Conservation (phyloP, 352 stramenopile species). For the Thalassiosira allenii region DNA sequence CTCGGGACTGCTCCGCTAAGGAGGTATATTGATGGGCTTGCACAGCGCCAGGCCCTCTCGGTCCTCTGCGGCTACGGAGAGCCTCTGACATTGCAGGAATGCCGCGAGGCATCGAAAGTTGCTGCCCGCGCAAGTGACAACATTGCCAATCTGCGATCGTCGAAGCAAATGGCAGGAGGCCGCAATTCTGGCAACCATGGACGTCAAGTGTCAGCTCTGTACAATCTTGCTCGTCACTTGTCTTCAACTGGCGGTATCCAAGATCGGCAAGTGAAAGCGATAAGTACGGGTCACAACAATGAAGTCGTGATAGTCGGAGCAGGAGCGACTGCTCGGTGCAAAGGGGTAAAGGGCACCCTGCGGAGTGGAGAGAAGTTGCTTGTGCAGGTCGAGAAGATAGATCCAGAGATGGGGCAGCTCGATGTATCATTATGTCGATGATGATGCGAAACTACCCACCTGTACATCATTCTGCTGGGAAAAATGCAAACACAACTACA, state of each 20-base stretch:
- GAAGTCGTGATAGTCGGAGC: conserved; percentile 73
- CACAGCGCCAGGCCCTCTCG: conserved; percentile 75
- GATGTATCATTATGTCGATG: conserved; percentile 25
- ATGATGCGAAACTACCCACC: too few species aligned
- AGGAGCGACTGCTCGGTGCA: conserved; percentile 57
- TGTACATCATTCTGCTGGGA: too few species aligned
- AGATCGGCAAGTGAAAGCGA: conserved; percentile 54
- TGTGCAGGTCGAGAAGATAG: conserved; percentile 67
- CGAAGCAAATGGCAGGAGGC: conserved; percentile 37
- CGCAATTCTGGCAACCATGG: not conserved
- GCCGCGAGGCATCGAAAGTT: conserved; percentile 53
- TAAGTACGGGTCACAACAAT: conserved; percentile 71
- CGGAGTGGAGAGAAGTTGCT: conserved; percentile 65
- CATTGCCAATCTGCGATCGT: conserved; percentile 60
- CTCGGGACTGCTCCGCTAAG: conserved; percentile 78
- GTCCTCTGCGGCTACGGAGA: conserved; percentile 73
- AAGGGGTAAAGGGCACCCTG: conserved; percentile 66
- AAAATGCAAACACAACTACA: too few species aligned
- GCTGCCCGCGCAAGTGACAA: conserved; percentile 60
- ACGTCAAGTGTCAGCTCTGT: conserved; percentile 42
- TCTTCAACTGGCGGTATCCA: conserved; percentile 31
- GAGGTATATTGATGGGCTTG: conserved; percentile 81
- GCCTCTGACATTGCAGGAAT: conserved; percentile 71
- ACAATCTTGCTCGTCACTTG: conserved; percentile 52
- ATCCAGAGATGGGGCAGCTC: conserved; percentile 60